Conservation (phyloP, 1,139 yeast genomes). For the Eremothecium gossypii region DNA sequence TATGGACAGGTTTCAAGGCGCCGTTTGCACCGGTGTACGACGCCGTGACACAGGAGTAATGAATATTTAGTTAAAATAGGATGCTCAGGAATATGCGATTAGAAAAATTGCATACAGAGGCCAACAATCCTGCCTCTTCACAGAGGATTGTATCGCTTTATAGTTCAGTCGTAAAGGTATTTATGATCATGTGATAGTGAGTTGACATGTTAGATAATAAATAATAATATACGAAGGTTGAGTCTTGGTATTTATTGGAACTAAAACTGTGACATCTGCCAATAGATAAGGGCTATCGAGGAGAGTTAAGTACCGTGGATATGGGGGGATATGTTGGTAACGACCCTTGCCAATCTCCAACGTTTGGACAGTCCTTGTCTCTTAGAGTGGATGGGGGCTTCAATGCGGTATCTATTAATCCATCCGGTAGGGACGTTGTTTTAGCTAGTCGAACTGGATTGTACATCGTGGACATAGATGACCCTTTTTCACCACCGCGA, state of each 20-base stretch:
- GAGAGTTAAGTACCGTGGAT: neutral
- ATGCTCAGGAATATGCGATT: neutral
- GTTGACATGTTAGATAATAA: too few relatives aligned
- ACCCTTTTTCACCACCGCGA: conserved; percentile 90
- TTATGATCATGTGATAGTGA: neutral
- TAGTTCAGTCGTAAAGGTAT: neutral
- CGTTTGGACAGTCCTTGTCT: conserved; percentile 73
- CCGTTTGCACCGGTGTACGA: conserved; percentile 52
- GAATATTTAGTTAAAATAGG: too few relatives aligned
- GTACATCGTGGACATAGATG: conserved; percentile 84
- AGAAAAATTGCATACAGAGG: too few relatives aligned
- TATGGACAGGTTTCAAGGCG: conserved; percentile 65
- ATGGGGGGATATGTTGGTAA: conserved; percentile 17
- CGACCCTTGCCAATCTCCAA: conserved; percentile 36
- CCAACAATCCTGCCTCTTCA: neutral
- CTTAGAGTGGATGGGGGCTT: conserved; percentile 86
- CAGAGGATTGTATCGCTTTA: too few relatives aligned
- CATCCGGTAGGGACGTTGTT: conserved; percentile 89
- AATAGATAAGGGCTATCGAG: too few relatives aligned
- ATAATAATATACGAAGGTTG: too few relatives aligned
- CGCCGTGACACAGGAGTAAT: conserved; percentile 39
- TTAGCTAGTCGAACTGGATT: conserved; percentile 78
- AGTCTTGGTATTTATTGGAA: too few relatives aligned
- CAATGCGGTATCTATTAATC: conserved; percentile 88
- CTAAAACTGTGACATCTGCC: too few relatives aligned